phyloP scores from a whole-genome alignment of 495 filamentous ascomycete species.

The Sabuloglossum arenarium region DNA sequence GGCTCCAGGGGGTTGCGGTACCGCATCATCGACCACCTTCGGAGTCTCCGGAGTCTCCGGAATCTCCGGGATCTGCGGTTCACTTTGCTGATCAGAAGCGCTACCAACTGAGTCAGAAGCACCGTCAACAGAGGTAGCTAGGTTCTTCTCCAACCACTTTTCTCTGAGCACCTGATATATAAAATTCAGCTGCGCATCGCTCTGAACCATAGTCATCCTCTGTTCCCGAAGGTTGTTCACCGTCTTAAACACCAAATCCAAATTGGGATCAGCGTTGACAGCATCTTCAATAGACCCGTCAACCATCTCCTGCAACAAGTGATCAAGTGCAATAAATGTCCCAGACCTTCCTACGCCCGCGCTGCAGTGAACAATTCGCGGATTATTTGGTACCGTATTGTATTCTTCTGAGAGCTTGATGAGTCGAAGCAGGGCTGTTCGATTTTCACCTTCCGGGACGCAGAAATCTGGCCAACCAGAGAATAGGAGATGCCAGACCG shows the following conservation, averaged over 20 bases:
- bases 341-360: constrained; percentile 88
- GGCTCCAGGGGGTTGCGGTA: not conserved
- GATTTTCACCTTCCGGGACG: constrained; percentile 61
- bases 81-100: not conserved
- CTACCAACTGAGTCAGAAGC: not conserved
- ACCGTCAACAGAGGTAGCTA: not conserved
- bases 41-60: not conserved
- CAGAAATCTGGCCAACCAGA: constrained; percentile 87
- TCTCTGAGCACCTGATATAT: constrained; percentile 75
- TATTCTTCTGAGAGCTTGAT: constrained; percentile 56
- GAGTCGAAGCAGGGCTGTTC: constrained; percentile 55
- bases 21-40: not conserved
- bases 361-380: constrained; percentile 80
- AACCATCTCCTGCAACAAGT: constrained; percentile 63
- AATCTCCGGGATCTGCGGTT: not conserved
- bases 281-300: constrained; percentile 39
- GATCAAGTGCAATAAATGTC: constrained; percentile 88
- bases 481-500: constrained; percentile 79
- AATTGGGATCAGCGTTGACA: constrained; percentile 9
- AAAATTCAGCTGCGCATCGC: constrained; percentile 67
- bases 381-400: constrained; percentile 39
- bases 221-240: constrained; percentile 76
- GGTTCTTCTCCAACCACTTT: constrained; percentile 22
- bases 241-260: constrained; percentile 45
- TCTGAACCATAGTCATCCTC: constrained; percentile 91